phyloP scores from a whole-genome alignment of 208 protist genomes.

The Leishmania guyanensis region DNA sequence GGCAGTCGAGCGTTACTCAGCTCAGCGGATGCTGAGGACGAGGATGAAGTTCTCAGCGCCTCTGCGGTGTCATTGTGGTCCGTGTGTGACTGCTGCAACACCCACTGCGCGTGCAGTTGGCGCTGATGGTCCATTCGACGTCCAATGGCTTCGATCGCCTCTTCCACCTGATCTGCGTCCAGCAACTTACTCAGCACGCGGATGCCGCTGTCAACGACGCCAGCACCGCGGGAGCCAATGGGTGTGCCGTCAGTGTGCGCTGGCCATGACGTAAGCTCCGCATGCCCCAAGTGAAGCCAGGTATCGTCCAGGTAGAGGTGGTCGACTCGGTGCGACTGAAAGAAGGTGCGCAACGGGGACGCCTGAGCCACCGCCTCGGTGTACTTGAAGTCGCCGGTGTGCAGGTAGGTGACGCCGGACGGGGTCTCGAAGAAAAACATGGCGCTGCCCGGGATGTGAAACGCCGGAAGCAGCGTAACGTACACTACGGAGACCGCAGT shows the following conservation, averaged over 20 bases:
- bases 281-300: slow-evolving; percentile 73
- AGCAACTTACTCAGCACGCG: slow-evolving; percentile 68
- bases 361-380: slow-evolving; percentile 23
- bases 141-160: slow-evolving; percentile 73
- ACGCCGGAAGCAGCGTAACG: slow-evolving; percentile 58
- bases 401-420: slow-evolving; percentile 55
- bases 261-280: slow-evolving; percentile 12
- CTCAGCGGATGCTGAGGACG: not conserved
- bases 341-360: slow-evolving; percentile 45
- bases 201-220: slow-evolving; percentile 19
- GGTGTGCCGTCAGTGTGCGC: not conserved
- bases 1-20: slow-evolving; percentile 24
- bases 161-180: slow-evolving; percentile 51
- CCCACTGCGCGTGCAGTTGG: slow-evolving; percentile 23
- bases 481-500: slow-evolving; percentile 19
- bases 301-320: slow-evolving; percentile 88
- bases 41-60: not conserved
- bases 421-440: slow-evolving; percentile 77
- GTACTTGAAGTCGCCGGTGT: slow-evolving; percentile 87
- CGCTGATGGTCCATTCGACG: slow-evolving; percentile 63
- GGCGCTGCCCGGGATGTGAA: slow-evolving; percentile 80
- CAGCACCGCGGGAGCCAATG: not conserved
- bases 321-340: slow-evolving; percentile 60
- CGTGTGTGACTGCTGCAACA: not conserved
- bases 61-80: not conserved